These are phyloP conservation scores for Trametes gibbosa DNA, from an alignment of 768 basidiomycete genomes.

Conservation along the genomic window DNA sequence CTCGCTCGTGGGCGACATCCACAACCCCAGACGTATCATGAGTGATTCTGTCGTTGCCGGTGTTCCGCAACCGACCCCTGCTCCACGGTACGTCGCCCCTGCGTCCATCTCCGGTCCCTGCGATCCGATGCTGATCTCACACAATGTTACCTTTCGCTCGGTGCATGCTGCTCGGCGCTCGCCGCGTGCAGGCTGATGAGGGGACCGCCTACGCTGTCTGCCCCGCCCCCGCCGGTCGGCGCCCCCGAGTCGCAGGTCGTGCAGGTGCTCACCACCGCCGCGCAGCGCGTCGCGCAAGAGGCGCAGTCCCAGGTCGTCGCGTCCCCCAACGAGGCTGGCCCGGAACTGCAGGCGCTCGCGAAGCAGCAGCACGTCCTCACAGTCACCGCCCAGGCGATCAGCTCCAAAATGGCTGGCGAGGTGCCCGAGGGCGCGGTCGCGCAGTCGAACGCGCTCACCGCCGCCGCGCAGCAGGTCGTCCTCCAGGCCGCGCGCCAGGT, in stretches of 20 bases:
- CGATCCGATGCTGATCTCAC: not conserved
- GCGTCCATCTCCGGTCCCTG: not conserved
- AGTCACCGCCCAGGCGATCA: constrained; percentile 70
- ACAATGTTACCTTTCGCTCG: not conserved
- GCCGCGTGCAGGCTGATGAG: constrained; percentile 29
- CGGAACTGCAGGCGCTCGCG: constrained; percentile 63
- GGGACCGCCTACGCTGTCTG: constrained; percentile 28
- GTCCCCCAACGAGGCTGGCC: constrained; percentile 42
- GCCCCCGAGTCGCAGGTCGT: constrained; percentile 70
- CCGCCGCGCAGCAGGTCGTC: constrained; percentile 79
- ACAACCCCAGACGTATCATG: constrained; percentile 41
- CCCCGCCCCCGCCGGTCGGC: constrained; percentile 34
- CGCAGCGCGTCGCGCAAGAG: constrained; percentile 74
- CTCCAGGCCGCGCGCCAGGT: constrained; percentile 69
- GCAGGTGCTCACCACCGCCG: constrained; percentile 72
- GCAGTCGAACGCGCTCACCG: constrained; percentile 57
- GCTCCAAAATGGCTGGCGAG: constrained; percentile 61
- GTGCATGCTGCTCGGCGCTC: not conserved
- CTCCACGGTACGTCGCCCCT: constrained; percentile 28
- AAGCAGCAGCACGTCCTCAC: constrained; percentile 81
- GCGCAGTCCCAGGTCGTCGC: constrained; percentile 66
- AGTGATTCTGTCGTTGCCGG: constrained; percentile 34
- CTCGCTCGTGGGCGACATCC: constrained; percentile 43
- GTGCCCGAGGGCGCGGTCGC: constrained; percentile 41
- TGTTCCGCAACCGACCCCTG: constrained; percentile 30